Evolutionary conservation across 768 basidiomycete genomes (phyloP), one percentile per base, ranked within the genome.

Genomic region (Pisolithus tinctorius): DNA sequence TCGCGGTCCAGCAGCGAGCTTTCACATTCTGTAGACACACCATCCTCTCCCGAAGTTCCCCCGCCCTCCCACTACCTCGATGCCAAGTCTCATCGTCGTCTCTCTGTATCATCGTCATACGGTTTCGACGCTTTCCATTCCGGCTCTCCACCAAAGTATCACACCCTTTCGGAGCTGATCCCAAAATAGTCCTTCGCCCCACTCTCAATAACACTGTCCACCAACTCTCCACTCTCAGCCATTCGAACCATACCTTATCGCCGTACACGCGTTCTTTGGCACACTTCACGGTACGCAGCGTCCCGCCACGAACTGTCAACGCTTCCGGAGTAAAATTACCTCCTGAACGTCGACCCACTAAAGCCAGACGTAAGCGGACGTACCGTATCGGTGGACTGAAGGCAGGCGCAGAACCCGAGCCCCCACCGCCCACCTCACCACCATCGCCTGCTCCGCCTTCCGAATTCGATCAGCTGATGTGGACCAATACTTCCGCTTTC

Each of bases 281-380:
- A 53, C 93, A 96, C 67, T 94, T 95, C 65, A 91, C 93, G 1
- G 92, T 96, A 11, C 80, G 93, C 30, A 91, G 89, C 52, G 88
- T 86, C 23, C 93, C 92, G 0, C 88, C 84, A n/a, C 73, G 81
- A 31, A 62, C 64, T 7, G 64, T 67, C 52, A 59, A 66, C 42
- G 63, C 68, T 16, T 64, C 60, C 25, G 70, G 75, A 31, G 53
- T 69, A 7, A 63, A 68, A 10, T 59, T 58, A 6, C 57, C 66
- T 0, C 66, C 64, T 16, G 79, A 82, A 50, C 72, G 74, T 26
- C 81, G 73, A 45, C 80, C 82, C 3, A 72, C 82, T 11, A 89
- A 86, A 61, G 93, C 90, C 10, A 79, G 73, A 58, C 71, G 93
- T 52, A 93, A 89, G 63, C 78, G 93, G 41, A 82, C 77, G 10